These are phyloP conservation scores for Balakata baccata DNA, from an alignment of 345 rosid species.

Conservation along the genomic window DNA sequence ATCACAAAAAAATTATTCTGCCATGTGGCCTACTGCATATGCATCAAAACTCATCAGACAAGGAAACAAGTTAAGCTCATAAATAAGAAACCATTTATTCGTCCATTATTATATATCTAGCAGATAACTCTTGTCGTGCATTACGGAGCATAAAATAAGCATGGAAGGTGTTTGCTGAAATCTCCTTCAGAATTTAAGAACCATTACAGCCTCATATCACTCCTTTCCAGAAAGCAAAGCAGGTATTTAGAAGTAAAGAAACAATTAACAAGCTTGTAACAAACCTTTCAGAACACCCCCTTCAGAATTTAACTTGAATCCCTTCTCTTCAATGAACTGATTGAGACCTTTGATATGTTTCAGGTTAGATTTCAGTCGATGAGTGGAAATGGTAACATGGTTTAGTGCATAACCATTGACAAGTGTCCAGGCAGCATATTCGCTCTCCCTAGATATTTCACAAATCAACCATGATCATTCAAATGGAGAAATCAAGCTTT, in stretches of 20 bases:
- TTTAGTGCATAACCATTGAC: conserved; percentile 85
- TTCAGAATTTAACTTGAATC: conserved; percentile 72
- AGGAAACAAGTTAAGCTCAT: background rate
- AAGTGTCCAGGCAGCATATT: conserved; percentile 92
- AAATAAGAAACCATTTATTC: background rate
- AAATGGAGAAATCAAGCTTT: background rate
- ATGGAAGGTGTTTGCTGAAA: background rate
- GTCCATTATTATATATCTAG: background rate
- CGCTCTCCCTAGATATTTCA: conserved; percentile 61
- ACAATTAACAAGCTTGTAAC: conserved; percentile 14
- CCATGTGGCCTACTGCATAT: background rate
- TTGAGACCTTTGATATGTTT: conserved; percentile 51
- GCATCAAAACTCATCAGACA: conserved; percentile 1
- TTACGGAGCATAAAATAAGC: background rate
- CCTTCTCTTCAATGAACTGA: conserved; percentile 54
- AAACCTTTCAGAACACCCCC: conserved; percentile 87
- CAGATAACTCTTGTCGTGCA: background rate
- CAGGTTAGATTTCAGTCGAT: conserved; percentile 63
- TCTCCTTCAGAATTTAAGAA: background rate
- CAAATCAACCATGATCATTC: background rate
- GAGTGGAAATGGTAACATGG: conserved; percentile 80
- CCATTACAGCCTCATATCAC: background rate
- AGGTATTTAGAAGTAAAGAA: background rate
- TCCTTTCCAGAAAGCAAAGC: background rate
- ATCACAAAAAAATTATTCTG: background rate